Evolutionary conservation across 441 rosid genomes (phyloP), one percentile per base, ranked within the genome.

Genomic region (Populus hybrid): DNA sequence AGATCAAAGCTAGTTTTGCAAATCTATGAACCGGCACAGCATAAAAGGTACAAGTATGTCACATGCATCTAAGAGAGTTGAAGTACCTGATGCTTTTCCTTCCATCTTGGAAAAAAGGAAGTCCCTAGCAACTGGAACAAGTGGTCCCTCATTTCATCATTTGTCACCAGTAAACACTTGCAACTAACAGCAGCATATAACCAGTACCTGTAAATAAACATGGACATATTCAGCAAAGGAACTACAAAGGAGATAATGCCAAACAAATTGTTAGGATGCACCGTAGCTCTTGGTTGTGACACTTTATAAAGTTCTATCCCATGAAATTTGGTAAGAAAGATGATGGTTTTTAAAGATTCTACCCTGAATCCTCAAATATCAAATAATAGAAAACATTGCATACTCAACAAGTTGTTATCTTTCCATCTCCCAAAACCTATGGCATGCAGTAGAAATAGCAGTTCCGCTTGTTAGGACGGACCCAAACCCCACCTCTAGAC

Each of bases 91-190:
- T 95, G 99, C 77, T 95, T 95, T 85, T 95, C 99, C 83, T 95
- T 93, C 99, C 99, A 95, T 80, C 98, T 88, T 35, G 98, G 97
- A 77, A 95, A 93, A 85, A 93, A 95, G 78, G 94, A 88, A 40
- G 89, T 91, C 50, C 99, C 99, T 0, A 95, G 83, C 83, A 95
- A 84, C 82, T 95, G 95, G 83, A 95, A 95, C 72, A 95, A 88
- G 86, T 95, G 99, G 79, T 93, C 99, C 88, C 98, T 89, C 99
- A 95, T 95, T 84, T 93, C 97, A 82, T 95, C 99, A 79, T 95
- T 93, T 65, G 99, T 92, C 59, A 93, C 92, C 71, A 93, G 80
- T 81, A 93, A 89, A 88, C 93, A 85, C 71, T 92, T 93, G 59
- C 86, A 86, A 80, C 89, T 89, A 77, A 95, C 99, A 26, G 99